phyloP scores from a whole-genome alignment of 768 basidiomycete genomes.

The Tulasnella sp. region DNA sequence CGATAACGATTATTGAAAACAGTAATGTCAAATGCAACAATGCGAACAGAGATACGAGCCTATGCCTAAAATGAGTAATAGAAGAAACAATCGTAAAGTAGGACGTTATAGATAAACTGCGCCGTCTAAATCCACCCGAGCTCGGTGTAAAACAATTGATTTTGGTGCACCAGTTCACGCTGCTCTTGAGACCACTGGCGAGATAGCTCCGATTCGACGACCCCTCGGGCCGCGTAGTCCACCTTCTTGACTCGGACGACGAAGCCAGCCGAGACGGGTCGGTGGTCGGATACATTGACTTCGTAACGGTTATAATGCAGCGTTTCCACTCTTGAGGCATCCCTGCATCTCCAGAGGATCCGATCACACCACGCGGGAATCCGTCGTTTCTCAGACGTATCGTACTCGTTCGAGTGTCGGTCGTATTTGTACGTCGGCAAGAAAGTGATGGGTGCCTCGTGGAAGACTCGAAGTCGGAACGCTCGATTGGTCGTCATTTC shows the following conservation, averaged over 20 bases:
- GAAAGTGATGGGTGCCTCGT: conserved; percentile 76
- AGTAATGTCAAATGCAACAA: neutral
- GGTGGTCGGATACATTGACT: conserved; percentile 79
- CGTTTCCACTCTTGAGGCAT: conserved; percentile 42
- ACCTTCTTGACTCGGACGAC: conserved; percentile 62
- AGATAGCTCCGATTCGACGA: neutral
- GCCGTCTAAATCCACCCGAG: neutral
- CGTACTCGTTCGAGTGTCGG: conserved; percentile 71
- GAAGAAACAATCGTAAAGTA: neutral
- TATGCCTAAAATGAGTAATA: neutral
- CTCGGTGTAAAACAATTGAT: neutral
- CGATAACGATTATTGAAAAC: neutral
- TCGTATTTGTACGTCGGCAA: conserved; percentile 92
- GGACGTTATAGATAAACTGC: neutral
- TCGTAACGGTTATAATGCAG: conserved; percentile 76
- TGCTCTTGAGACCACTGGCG: neutral
- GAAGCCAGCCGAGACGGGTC: conserved; percentile 77
- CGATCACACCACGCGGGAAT: conserved; percentile 98
- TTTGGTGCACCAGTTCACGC: neutral
- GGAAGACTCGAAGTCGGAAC: conserved; percentile 75
- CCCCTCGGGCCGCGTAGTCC: conserved; percentile 6
- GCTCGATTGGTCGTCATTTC: conserved; percentile 81
- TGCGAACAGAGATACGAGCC: neutral
- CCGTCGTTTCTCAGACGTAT: conserved; percentile 91
- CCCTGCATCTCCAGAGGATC: conserved; percentile 60